Conservation (phyloP, 257 asterid genomes). For the Capsicum baccatum region DNA sequence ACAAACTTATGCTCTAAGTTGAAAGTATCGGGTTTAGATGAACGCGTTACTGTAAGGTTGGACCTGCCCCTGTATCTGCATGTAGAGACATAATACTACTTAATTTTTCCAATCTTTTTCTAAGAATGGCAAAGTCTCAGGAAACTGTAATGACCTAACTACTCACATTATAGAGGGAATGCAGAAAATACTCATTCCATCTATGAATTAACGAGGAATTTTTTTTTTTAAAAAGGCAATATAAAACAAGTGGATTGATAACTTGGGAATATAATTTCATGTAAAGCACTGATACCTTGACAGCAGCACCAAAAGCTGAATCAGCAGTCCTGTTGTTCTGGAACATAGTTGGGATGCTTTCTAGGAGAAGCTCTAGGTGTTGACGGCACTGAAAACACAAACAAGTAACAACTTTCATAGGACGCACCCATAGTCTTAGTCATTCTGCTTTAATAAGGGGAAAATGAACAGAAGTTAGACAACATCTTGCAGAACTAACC, state of each 20-base stretch:
- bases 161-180: not conserved
- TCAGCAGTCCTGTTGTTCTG: slow-evolving; percentile 79
- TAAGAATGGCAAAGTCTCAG: slow-evolving; percentile 12
- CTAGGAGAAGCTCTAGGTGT: slow-evolving; percentile 83
- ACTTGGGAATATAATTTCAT: not conserved
- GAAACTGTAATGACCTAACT: not conserved
- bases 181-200: slow-evolving; percentile 10
- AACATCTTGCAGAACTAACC: slow-evolving; percentile 51
- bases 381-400: slow-evolving; percentile 74
- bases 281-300: slow-evolving; percentile 58
- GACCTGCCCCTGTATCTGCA: slow-evolving; percentile 3
- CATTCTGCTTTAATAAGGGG: not conserved
- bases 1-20: not conserved
- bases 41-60: not conserved
- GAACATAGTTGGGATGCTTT: slow-evolving; percentile 89
- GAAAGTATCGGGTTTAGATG: not conserved
- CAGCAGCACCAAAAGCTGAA: slow-evolving; percentile 95
- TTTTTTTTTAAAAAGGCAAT: not conserved
- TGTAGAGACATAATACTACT: not conserved
- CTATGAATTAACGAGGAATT: not conserved
- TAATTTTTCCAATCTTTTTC: slow-evolving; percentile 6
- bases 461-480: slow-evolving; percentile 28
- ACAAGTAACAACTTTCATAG: slow-evolving; percentile 16
- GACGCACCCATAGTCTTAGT: not conserved
- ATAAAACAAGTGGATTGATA: slow-evolving; percentile 19